A percentile compares a stretch with the other conserved stretches of the same genome.
Conservation (phyloP, 495 filamentous ascomycete genomes). For the Lepidopterella palustris region DNA sequence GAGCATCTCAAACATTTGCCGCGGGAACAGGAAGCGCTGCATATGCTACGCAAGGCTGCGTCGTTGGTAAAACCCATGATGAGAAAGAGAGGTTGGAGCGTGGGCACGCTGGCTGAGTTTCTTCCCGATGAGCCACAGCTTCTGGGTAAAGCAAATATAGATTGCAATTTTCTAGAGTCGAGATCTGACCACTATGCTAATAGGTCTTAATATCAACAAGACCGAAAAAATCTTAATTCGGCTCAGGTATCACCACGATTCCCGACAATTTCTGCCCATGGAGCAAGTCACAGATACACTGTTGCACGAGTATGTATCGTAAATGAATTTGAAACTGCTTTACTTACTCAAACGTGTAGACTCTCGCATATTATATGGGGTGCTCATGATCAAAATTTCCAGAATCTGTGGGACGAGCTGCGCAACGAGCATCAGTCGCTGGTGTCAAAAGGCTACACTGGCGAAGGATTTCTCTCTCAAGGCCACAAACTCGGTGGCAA, state of each 20-base stretch:
- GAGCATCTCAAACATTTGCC: conserved; percentile 70
- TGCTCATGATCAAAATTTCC: conserved; percentile 75
- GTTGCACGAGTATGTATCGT: conserved; percentile 41
- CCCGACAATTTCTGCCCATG: conserved; percentile 69
- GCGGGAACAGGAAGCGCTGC: conserved; percentile 70
- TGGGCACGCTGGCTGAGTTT: conserved; percentile 78
- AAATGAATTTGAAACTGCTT: neutral
- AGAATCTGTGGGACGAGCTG: conserved; percentile 80
- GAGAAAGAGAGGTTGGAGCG: conserved; percentile 74
- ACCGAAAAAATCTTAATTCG: conserved; percentile 79
- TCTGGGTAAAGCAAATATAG: conserved; percentile 46
- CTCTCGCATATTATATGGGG: conserved; percentile 82
- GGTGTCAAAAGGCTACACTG: conserved; percentile 75
- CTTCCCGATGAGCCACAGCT: conserved; percentile 69
- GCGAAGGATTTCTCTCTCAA: conserved; percentile 76
- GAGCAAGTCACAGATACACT: conserved; percentile 41
- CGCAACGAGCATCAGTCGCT: conserved; percentile 77
- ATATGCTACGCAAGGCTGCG: conserved; percentile 73
- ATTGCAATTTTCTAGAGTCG: neutral
- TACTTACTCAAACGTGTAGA: conserved; percentile 27
- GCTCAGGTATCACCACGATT: conserved; percentile 70
- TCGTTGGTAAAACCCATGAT: conserved; percentile 94
- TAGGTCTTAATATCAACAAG: conserved; percentile 67
- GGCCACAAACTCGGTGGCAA: conserved; percentile 68
- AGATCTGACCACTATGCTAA: neutral